phyloP scores from a whole-genome alignment of 805 yeast genomes.

The Danielia oregonensis region DNA sequence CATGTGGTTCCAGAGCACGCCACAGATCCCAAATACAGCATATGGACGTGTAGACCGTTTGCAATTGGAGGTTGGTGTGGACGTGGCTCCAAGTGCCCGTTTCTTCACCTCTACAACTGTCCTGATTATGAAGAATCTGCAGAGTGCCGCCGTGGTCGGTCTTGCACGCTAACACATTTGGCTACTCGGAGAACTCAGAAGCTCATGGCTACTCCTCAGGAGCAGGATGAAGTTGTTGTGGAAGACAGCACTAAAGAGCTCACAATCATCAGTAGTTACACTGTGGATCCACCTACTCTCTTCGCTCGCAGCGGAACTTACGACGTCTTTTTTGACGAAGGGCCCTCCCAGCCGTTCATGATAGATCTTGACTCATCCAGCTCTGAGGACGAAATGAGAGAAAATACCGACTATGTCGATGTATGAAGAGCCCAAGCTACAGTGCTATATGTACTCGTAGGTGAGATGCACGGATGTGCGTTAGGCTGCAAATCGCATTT shows the following conservation, averaged over 20 bases:
- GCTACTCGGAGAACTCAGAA: conserved; percentile 25
- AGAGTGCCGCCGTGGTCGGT: conserved; percentile 48
- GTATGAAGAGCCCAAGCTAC: too few relatives aligned
- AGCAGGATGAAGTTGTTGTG: conserved; percentile 19
- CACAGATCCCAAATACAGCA: conserved; percentile 33
- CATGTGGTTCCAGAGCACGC: conserved; percentile 46
- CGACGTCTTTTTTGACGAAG: conserved; percentile 7
- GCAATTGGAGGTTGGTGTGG: conserved; percentile 67
- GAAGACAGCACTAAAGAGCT: conserved; percentile 12
- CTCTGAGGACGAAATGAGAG: too few relatives aligned
- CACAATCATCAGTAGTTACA: conserved; percentile 25
- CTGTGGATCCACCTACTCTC: conserved; percentile 27
- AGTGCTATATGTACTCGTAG: too few relatives aligned
- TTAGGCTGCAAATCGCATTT: too few relatives aligned
- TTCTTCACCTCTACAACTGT: conserved; percentile 58
- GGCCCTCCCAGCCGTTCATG: too few relatives aligned
- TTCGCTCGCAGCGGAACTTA: conserved; percentile 12
- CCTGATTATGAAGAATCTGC: conserved; percentile 70
- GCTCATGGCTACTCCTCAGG: conserved; percentile 18
- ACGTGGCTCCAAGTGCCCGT: conserved; percentile 54
- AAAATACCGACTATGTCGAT: too few relatives aligned
- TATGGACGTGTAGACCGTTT: conserved; percentile 62
- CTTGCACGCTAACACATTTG: conserved; percentile 53
- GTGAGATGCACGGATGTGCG: too few relatives aligned
- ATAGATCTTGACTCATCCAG: too few relatives aligned